These are phyloP conservation scores for Eleusine indica DNA, from an alignment of 176 grass and related monocot species.

Conservation along the genomic window DNA sequence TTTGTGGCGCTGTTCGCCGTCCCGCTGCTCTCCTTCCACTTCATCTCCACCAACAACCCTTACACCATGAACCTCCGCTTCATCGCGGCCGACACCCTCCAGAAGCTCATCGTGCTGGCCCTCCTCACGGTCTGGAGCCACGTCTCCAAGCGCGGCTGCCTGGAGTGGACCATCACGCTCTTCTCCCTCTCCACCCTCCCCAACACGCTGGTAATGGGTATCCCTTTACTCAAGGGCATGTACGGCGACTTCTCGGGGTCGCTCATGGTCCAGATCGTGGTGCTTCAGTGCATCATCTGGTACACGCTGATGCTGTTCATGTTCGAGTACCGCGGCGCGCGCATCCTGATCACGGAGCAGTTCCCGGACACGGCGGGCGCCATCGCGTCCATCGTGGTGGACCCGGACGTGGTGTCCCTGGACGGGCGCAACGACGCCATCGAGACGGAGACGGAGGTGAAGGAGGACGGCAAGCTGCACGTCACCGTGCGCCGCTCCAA, in stretches of 20 bases:
- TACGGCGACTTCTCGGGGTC: conserved; percentile 79
- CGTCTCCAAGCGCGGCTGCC: conserved; percentile 65
- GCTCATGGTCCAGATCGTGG: conserved; percentile 99
- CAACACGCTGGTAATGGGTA: conserved; percentile 99
- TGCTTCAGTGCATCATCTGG: conserved; percentile 99
- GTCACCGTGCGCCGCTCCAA: conserved; percentile 93
- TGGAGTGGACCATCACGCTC: conserved; percentile 98
- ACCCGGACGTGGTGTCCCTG: conserved; percentile 88
- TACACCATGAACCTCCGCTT: conserved; percentile 98
- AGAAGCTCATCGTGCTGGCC: conserved; percentile 93
- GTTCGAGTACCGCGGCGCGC: conserved; percentile 94
- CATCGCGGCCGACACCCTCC: conserved; percentile 97
- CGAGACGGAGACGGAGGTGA: conserved; percentile 94
- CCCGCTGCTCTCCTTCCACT: conserved; percentile 97
- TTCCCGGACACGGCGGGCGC: conserved; percentile 90
- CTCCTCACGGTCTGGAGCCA: conserved; percentile 71
- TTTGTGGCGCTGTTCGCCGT: conserved; percentile 99
- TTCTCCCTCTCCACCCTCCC: conserved; percentile 98
- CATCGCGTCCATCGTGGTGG: conserved; percentile 86
- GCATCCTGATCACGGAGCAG: conserved; percentile 93
- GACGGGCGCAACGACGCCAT: conserved; percentile 70
- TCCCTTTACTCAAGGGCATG: conserved; percentile 97
- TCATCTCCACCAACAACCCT: conserved; percentile 94
- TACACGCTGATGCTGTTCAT: conserved; percentile 99
- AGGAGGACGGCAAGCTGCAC: conserved; percentile 92